Evolutionary conservation across 768 basidiomycete genomes (phyloP), one percentile per base, ranked within the genome.

Genomic region (Suillus weaverae): DNA sequence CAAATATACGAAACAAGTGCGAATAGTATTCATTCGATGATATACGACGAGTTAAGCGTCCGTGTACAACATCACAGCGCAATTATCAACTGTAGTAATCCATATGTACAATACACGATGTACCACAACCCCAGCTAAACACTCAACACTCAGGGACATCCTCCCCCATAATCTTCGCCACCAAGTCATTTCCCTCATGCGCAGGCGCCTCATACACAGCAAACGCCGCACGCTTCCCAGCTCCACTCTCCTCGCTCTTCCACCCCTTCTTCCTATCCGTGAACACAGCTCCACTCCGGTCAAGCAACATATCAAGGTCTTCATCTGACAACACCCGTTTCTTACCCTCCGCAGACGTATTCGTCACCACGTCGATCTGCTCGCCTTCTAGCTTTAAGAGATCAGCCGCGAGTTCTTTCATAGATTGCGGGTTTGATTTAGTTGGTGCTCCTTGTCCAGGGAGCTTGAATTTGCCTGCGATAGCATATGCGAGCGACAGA

Each of bases 351-450:
- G 84, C 86, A 8, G 68, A 67, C 20, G 88, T 91, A 70, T 87
- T 84, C 2, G 87, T 87, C 20, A 94, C 93, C 13, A 98, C 89
- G 61, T 93, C 86, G 64, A 98, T 93, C 73, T 95, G 89, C 77
- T 98, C 94, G 18, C 90, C 90, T 71, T 97, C 95, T 4, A 97
- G 84, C 41, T 82, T 82, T 30, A 97, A 81, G 48, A 97, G 78
- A 22, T 87, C 83, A 22, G 90, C 85, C 0, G 94, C 92, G 83
- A 95, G 86, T 71, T 95, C 92, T 0, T 89, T 88, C 71, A 92
- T 86, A 2, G 84, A 89, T 76, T 89, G 86, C 1, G 80, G 78
- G 72, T 87, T 89, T 67, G 76, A 83, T 26, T 78, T 77, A 18
- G 32, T 20, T 5, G 57, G 18, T 70, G 20, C 75, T 62, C 81